These are phyloP conservation scores for Metschnikowia colocasiae DNA, from an alignment of 805 yeast genomes.

Conservation along the genomic window DNA sequence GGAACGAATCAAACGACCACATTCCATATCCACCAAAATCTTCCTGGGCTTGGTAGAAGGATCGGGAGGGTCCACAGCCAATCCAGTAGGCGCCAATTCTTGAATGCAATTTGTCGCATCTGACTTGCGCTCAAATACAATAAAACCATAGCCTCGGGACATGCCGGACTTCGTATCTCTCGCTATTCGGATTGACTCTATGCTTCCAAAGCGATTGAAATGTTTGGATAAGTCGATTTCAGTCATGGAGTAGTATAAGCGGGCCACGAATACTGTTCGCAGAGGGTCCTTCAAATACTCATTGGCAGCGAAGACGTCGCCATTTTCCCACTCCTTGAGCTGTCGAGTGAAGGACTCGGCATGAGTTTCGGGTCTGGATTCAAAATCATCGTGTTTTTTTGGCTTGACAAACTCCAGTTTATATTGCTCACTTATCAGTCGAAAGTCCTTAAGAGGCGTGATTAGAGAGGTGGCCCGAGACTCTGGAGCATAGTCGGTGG, in stretches of 20 bases:
- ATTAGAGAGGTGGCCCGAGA: conserved; percentile 45
- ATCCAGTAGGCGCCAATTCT: conserved; percentile 47
- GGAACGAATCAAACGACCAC: conserved; percentile 60
- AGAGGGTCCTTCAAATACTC: conserved; percentile 54
- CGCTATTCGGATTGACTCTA: conserved; percentile 49
- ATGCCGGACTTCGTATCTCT: conserved; percentile 38
- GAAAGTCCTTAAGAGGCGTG: conserved; percentile 41
- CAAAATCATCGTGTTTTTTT: too few species aligned
- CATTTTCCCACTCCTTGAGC: conserved; percentile 18
- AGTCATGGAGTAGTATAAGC: conserved; percentile 60
- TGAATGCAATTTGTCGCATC: conserved; percentile 62
- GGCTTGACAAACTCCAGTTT: conserved; percentile 19
- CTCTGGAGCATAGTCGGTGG: conserved; percentile 48
- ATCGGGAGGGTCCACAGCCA: conserved; percentile 22
- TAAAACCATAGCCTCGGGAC: conserved; percentile 81
- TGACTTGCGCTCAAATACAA: conserved; percentile 58
- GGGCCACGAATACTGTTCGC: conserved; percentile 70
- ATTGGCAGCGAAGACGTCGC: conserved; percentile 17
- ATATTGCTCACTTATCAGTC: conserved; percentile 25
- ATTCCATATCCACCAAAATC: conserved; percentile 66
- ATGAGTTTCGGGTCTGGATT: conserved; percentile 4
- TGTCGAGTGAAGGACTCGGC: conserved; percentile 16
- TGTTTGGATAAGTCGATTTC: conserved; percentile 66
- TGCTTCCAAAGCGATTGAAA: conserved; percentile 64
- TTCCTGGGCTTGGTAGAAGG: conserved; percentile 45